Conservation (phyloP, 73 alveolate species). For the Symbiodinium natans region DNA sequence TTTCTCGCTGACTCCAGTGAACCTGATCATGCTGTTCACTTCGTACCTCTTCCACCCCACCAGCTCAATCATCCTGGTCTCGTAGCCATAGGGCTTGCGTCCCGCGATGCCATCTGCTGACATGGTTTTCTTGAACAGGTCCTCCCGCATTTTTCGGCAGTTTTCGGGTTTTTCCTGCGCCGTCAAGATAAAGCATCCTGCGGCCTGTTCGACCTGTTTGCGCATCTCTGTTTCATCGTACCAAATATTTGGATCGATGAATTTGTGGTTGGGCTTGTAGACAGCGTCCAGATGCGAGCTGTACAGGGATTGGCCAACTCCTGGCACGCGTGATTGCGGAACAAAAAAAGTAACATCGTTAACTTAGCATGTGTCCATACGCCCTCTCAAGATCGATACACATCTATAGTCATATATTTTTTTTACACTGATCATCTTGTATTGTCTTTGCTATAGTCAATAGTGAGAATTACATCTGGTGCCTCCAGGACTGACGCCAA, state of each 20-base stretch:
- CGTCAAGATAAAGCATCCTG: constrained; percentile 51
- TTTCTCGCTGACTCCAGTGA: constrained; percentile 6
- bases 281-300: not conserved
- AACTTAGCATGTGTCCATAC: too few relatives aligned
- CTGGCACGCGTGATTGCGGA: too few relatives aligned
- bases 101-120: not conserved
- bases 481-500: too few relatives aligned
- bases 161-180: constrained; percentile 3
- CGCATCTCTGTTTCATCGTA: constrained; percentile 62
- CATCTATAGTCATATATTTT: too few relatives aligned
- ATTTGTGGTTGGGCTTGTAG: constrained; percentile 5
- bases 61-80: not conserved
- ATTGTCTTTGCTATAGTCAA: too few relatives aligned
- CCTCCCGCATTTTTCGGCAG: not conserved
- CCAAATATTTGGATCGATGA: constrained; percentile 55
- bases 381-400: too few relatives aligned
- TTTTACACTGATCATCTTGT: too few relatives aligned
- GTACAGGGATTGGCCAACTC: not conserved
- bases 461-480: too few relatives aligned
- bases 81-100: not conserved
- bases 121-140: not conserved
- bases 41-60: constrained; percentile 52
- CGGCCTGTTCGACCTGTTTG: constrained; percentile 43
- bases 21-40: not conserved
- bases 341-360: too few relatives aligned